Evolutionary conservation across 306 rosid species (phyloP).

Genomic region (Senna siamea): DNA sequence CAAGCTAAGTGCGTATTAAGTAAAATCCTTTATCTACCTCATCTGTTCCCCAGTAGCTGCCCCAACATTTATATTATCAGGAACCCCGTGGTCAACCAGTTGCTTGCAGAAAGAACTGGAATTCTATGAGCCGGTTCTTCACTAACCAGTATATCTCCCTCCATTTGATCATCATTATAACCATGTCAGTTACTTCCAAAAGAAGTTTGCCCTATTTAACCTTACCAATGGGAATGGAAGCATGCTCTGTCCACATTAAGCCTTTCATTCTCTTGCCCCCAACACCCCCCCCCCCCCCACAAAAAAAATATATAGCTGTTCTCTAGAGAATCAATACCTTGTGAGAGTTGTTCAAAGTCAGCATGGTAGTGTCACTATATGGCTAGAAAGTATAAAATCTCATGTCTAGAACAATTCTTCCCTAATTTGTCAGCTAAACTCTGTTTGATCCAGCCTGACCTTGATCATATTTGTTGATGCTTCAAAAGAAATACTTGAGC

Average conservation of each 20-base stretch:
- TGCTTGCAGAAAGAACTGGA: neutral
- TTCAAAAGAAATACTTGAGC: constrained; percentile 20
- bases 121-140: neutral
- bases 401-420: neutral
- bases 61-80: neutral
- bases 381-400: neutral
- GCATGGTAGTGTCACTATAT: neutral
- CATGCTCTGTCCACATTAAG: neutral
- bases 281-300: too few species aligned
- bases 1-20: neutral
- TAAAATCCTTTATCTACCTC: neutral
- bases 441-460: constrained; percentile 7
- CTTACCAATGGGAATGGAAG: constrained; percentile 11
- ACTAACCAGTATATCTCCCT: neutral
- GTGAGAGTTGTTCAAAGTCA: constrained; percentile 4
- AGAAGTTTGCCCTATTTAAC: neutral
- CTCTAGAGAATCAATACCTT: neutral
- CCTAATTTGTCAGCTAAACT: constrained; percentile 25
- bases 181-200: constrained; percentile 6
- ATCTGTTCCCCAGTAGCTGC: neutral
- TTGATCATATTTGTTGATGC: constrained; percentile 15
- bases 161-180: neutral
- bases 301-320: constrained; percentile 1
- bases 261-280: neutral
- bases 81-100: neutral